phyloP scores from a whole-genome alignment of 257 asterid genomes.

The Ballota nigra region DNA sequence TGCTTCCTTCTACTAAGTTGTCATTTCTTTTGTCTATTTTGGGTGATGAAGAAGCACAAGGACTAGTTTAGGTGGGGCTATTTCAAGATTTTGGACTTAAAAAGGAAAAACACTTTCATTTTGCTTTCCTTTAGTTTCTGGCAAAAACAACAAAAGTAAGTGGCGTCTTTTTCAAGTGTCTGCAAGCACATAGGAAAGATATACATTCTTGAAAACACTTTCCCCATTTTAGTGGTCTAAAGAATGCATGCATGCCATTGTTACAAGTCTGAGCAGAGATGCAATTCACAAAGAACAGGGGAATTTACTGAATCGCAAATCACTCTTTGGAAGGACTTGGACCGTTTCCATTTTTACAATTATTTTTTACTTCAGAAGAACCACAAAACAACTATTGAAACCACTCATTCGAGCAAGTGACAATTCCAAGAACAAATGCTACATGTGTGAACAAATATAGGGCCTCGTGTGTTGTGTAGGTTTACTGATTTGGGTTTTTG shows the following conservation, averaged over 20 bases:
- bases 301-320: too few relatives aligned
- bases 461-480: not conserved
- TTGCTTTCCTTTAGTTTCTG: too few relatives aligned
- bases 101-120: not conserved
- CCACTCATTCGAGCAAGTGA: not conserved
- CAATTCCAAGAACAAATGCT: not conserved
- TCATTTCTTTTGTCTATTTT: not conserved
- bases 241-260: too few relatives aligned
- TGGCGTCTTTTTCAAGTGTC: not conserved
- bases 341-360: too few relatives aligned
- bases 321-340: too few relatives aligned
- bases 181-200: not conserved
- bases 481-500: not conserved
- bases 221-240: too few relatives aligned
- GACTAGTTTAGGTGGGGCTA: too few relatives aligned
- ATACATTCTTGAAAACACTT: not conserved
- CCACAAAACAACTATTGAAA: not conserved
- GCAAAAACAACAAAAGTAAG: not conserved
- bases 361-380: too few relatives aligned
- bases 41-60: not conserved
- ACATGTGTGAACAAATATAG: not conserved
- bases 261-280: too few relatives aligned
- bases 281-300: too few relatives aligned
- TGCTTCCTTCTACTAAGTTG: not conserved
- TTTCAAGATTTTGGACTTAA: not conserved